phyloP scores from a whole-genome alignment of 148 eudicot genomes.

The Beta vulgaris region DNA sequence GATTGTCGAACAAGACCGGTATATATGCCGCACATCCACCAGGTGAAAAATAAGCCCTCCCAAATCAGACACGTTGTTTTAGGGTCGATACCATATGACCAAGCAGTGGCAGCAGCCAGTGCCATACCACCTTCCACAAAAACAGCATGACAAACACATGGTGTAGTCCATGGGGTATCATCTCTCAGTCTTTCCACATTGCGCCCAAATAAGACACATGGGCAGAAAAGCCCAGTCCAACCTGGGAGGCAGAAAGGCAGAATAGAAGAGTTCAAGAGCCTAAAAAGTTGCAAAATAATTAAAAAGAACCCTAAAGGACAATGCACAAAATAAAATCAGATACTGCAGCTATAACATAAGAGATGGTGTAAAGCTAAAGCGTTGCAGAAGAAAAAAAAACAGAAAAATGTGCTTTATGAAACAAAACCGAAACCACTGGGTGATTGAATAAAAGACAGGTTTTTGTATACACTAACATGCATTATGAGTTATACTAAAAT shows the following conservation, averaged over 20 bases:
- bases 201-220: constrained; percentile 89
- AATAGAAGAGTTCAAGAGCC: constrained; percentile 3
- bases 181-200: constrained; percentile 76
- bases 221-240: constrained; percentile 85
- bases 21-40: constrained; percentile 96
- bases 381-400: background rate
- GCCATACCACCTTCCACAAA: constrained; percentile 89
- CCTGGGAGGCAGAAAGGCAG: constrained; percentile 36
- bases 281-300: background rate
- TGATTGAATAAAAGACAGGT: background rate
- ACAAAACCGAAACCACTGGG: background rate
- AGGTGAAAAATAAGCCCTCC: constrained; percentile 73
- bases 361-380: no score
- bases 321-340: no score
- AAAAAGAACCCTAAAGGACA: background rate
- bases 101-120: constrained; percentile 69
- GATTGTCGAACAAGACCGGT: constrained; percentile 73
- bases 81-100: constrained; percentile 78
- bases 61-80: constrained; percentile 62
- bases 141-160: constrained; percentile 80
- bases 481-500: no score
- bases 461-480: background rate
- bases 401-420: background rate
- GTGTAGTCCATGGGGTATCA: constrained; percentile 68
- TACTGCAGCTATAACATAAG: no score